phyloP scores from a whole-genome alignment of 805 yeast genomes.

The Candida parachauliodes region DNA sequence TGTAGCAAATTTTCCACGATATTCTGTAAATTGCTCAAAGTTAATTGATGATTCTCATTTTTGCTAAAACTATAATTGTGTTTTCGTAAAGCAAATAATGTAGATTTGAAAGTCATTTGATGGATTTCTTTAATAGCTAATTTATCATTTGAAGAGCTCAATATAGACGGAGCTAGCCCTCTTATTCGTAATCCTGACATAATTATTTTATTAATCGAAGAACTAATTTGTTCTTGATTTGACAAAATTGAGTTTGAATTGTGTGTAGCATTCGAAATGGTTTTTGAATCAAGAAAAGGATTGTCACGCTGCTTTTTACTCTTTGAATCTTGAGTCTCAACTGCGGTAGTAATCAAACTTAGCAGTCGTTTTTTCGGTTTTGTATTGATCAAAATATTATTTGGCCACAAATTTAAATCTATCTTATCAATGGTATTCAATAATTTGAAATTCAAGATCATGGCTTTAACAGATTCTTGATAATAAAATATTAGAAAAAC shows the following conservation, averaged over 20 bases:
- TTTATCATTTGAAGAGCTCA: conserved; percentile 26
- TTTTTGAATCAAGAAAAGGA: conserved; percentile 15
- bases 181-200: conserved; percentile 41
- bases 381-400: not conserved
- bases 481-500: conserved; percentile 23
- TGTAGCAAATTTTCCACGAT: conserved; percentile 38
- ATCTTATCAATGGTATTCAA: conserved; percentile 5
- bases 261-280: conserved; percentile 9
- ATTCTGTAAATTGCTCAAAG: conserved; percentile 30
- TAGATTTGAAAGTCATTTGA: conserved; percentile 37
- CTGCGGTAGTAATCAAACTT: not conserved
- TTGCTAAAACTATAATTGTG: conserved; percentile 26
- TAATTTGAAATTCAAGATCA: conserved; percentile 6
- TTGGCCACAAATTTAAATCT: not conserved
- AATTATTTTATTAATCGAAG: conserved; percentile 30
- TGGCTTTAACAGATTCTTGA: conserved; percentile 11
- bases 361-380: conserved; percentile 2
- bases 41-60: conserved; percentile 7
- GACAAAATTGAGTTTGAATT: conserved; percentile 16
- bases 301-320: conserved; percentile 15
- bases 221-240: conserved; percentile 29
- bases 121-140: conserved; percentile 37
- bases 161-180: conserved; percentile 27
- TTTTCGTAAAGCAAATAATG: conserved; percentile 38
- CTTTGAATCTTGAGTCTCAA: conserved; percentile 35